Percentiles rank a stretch among this genome's conserved stretches.
These are phyloP conservation scores for Trametes sanguinea DNA, from an alignment of 768 basidiomycete genomes.

Conservation along the genomic window DNA sequence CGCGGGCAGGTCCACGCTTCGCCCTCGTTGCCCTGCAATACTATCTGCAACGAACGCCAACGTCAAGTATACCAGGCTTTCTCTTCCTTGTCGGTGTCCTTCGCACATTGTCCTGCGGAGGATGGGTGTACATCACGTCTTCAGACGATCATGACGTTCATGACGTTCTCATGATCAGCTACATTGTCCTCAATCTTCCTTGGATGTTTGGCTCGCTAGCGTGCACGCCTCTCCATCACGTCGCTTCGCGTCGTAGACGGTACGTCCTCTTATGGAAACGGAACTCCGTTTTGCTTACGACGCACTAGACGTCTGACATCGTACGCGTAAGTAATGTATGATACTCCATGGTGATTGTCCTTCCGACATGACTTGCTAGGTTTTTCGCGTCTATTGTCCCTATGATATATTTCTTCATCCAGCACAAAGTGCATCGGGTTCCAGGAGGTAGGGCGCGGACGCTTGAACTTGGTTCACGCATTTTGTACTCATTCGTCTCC, in stretches of 20 bases:
- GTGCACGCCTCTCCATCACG: constrained; percentile 49
- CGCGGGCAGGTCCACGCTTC: constrained; percentile 68
- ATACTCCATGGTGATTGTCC: too few relatives aligned
- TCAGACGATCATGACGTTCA: constrained; percentile 82
- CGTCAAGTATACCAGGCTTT: constrained; percentile 46
- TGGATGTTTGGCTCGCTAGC: constrained; percentile 82
- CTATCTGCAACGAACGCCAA: constrained; percentile 49
- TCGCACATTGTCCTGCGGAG: constrained; percentile 81
- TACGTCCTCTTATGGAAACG: constrained; percentile 31
- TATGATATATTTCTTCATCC: constrained; percentile 81
- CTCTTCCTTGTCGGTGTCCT: constrained; percentile 65
- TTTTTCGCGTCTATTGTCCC: constrained; percentile 75
- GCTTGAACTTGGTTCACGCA: too few relatives aligned
- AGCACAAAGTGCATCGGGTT: constrained; percentile 77
- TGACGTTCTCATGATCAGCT: constrained; percentile 86
- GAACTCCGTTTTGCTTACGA: not conserved
- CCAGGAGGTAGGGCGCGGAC: constrained; percentile 60
- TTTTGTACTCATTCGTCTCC: too few relatives aligned
- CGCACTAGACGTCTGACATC: constrained; percentile 53
- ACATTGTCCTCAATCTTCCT: constrained; percentile 81
- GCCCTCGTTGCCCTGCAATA: constrained; percentile 65
- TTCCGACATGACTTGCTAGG: constrained; percentile 35
- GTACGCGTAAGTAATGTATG: constrained; percentile 41
- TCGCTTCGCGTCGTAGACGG: constrained; percentile 53
- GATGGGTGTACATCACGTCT: constrained; percentile 91